Evolutionary conservation across 257 asterid genomes (phyloP).

Genomic region (Anisodus acutangulus): DNA sequence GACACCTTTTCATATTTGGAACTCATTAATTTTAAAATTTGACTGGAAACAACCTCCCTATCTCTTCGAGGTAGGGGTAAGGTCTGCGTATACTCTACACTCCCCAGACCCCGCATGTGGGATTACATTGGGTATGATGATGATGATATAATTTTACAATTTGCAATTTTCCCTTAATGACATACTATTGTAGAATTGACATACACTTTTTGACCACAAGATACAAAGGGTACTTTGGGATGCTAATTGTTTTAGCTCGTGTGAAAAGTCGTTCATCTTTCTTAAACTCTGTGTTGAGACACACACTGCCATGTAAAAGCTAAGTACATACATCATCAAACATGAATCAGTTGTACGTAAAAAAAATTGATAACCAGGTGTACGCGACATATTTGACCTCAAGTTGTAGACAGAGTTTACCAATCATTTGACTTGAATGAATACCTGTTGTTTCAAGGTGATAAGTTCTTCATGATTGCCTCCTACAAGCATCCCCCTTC

Average conservation of each 20-base stretch:
- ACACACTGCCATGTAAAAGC: background rate
- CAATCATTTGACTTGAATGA: slow-evolving; percentile 22
- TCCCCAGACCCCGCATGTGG: no score
- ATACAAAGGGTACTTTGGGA: background rate
- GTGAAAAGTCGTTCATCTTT: background rate
- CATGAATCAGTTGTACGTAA: background rate
- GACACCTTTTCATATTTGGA: background rate
- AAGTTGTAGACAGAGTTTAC: background rate
- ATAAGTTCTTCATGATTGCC: slow-evolving; percentile 84
- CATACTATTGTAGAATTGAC: background rate
- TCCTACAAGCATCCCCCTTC: slow-evolving; percentile 75
- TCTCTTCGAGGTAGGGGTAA: no score
- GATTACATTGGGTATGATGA: no score
- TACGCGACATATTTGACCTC: background rate
- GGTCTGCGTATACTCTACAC: no score
- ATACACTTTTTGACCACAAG: slow-evolving; percentile 6
- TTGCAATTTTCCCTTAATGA: background rate
- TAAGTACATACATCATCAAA: background rate
- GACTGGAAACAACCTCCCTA: no score
- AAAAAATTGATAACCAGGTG: background rate
- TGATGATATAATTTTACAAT: background rate
- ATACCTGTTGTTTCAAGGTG: slow-evolving; percentile 83
- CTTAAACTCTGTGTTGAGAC: background rate
- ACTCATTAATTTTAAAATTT: background rate
- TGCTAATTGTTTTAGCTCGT: background rate